Evolutionary conservation across 208 protist genomes (phyloP), one percentile per base, ranked within the genome.

Genomic region (Trichomonas tenax): DNA sequence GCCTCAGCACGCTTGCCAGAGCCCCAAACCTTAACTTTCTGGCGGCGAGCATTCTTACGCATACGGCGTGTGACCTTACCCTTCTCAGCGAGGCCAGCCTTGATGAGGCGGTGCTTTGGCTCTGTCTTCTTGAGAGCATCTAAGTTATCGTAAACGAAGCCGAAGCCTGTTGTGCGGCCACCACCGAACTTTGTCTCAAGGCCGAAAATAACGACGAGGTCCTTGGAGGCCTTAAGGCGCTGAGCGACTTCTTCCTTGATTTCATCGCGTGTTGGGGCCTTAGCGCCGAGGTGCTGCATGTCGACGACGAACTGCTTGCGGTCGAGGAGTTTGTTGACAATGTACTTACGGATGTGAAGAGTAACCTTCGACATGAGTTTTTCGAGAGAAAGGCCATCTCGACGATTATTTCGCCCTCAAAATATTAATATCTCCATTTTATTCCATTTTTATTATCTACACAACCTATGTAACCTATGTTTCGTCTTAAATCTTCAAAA

Each of bases 131-230:
- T 99, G 96, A 98, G 96, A 3, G 97, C 97, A 34, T 98, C 97
- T 15, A 98, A 9, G 63, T 98, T 98, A 97, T 99, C 99, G 98
- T 99, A 99, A 98, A 99, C 99, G 96, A 99, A 97, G 97, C 98
- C 98, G 97, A 99, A 99, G 97, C 99, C 99, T 96, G 98, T 99
- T 96, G 98, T 99, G 97, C 98, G 98, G 97, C 99, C 99, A 97
- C 99, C 99, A 97, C 99, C 99, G 97, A 99, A 99, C 96, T 99
- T 98, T 90, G 99, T 99, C 96, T 98, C 98, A 98, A 99, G 99
- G 96, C 99, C 99, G 97, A 99, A 99, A 96, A 99, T 96, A 96
- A 99, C 98, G 95, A 99, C 97, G 21, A 46, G 34, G 17, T 89
- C 82, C 41, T 89, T 89, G 40, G 26, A n/a, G 31, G 40, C 82